Evolutionary conservation across 805 yeast genomes (phyloP), one percentile per base, ranked within the genome.

Genomic region (Lipomyces orientalis): DNA sequence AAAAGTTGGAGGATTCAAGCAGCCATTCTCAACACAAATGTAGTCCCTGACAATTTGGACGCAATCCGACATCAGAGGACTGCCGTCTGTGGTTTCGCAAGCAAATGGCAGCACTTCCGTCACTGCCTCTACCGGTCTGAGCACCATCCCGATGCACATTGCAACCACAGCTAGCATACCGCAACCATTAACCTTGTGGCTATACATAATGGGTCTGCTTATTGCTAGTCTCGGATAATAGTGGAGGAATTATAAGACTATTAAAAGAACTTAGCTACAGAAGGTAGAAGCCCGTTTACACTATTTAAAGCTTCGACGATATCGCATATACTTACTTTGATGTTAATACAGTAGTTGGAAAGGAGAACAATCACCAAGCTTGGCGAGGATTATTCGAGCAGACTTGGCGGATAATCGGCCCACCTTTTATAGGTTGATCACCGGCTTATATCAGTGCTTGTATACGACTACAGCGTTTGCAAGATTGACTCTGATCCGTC

Each of bases 51-150:
- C 55, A 52, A 52, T 52, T 19, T 52, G 55, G 1, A 52, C 22
- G 6, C 55, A 52, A 19, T 52, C 55, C 16, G 55, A 10, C 55
- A 25, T 22, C 16, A 52, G 55, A 16, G 55, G 55, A 52, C 55
- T 52, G 55, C 55, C 55, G 55, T 52, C 55, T 14, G 55, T 52
- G 5, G 55, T 52, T 29, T 52, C 55, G n/a, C 55, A 52, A 29
- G 55, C 55, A 52, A 52, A 52, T 52, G 55, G 55, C 16, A 52
- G 55, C 31, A 52, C 55, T 52, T 52, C 55, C 5, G 55, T 52
- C 31, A 52, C 55, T 1, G 55, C 55, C 31, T 52, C 31, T 25
- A 52, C 55, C 31, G 55, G n/a, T 52, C 55, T 52, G 31, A 12
- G 55, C 16, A 52, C 19, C 2, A 52, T 14, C 31, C 55, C 55